A percentile compares a stretch with the other conserved stretches of the same genome.
These are phyloP conservation scores for Sutorius australiensis DNA, from an alignment of 768 basidiomycete species.

Conservation along the genomic window DNA sequence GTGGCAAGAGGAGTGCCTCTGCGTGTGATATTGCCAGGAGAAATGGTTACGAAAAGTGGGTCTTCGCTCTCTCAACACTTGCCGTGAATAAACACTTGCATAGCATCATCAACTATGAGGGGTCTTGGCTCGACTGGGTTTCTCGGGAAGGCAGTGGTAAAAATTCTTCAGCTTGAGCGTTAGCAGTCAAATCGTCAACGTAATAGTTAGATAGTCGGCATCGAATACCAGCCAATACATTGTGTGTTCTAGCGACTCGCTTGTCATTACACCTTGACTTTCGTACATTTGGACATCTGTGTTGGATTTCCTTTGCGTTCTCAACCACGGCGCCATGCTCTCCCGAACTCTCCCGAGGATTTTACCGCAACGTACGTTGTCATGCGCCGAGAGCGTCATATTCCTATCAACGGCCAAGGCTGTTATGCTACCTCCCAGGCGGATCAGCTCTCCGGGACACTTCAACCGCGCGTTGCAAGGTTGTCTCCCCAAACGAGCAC, in stretches of 20 bases:
- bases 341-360: slow-evolving; percentile 16
- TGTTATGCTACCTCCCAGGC: background rate
- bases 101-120: slow-evolving; percentile 73
- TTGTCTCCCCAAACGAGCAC: slow-evolving; percentile 17
- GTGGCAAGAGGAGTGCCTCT: slow-evolving; percentile 76
- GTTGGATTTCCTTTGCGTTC: background rate
- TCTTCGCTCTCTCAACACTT: background rate
- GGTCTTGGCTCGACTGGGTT: slow-evolving; percentile 88
- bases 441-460: background rate
- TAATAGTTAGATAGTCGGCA: slow-evolving; percentile 8
- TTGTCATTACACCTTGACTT: background rate
- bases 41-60: slow-evolving; percentile 79
- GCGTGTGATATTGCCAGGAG: slow-evolving; percentile 80
- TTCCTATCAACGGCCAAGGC: slow-evolving; percentile 6
- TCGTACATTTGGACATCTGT: background rate
- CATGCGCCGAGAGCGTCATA: background rate
- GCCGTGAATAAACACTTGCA: background rate
- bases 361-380: slow-evolving; percentile 8
- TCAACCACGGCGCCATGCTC: slow-evolving; percentile 11
- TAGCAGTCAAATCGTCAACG: background rate
- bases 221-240: background rate
- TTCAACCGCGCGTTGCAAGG: background rate
- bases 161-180: slow-evolving; percentile 10
- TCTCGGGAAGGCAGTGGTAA: slow-evolving; percentile 46
- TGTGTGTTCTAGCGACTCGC: background rate